phyloP scores from a whole-genome alignment of 2,329 filamentous ascomycete genomes.

The Pseudogymnoascus sp. region DNA sequence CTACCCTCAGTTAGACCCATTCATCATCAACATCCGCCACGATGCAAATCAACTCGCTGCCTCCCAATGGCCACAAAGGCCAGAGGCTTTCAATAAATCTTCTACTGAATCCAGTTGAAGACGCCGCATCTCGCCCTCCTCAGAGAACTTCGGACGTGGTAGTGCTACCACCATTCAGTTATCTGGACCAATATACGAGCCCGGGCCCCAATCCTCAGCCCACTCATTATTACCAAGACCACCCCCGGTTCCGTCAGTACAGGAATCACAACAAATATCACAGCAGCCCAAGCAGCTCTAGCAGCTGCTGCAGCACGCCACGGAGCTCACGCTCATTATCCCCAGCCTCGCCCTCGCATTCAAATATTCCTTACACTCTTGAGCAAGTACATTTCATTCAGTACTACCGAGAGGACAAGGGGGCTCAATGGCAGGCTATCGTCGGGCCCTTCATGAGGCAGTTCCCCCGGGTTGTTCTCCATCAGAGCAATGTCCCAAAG shows the following conservation, averaged over 20 bases:
- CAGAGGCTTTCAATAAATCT: neutral
- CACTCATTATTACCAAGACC: neutral
- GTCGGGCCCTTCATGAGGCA: neutral
- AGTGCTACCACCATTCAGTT: neutral
- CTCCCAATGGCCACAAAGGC: neutral
- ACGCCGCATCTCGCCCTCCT: neutral
- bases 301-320: neutral
- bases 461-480: neutral
- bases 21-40: neutral
- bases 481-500: neutral
- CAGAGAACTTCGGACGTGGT: neutral
- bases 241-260: neutral
- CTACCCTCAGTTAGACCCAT: neutral
- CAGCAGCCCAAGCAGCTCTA: neutral
- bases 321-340: neutral
- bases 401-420: conserved; percentile 8
- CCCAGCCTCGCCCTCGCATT: neutral
- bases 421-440: neutral
- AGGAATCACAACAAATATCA: neutral
- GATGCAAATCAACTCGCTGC: neutral
- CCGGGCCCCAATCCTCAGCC: neutral
- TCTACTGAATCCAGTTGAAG: neutral
- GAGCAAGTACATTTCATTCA: conserved; percentile 10
- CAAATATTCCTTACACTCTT: neutral
- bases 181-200: neutral